These are phyloP conservation scores for Xylariaceae sp. DNA, from an alignment of 2,329 filamentous ascomycete species.

Conservation along the genomic window DNA sequence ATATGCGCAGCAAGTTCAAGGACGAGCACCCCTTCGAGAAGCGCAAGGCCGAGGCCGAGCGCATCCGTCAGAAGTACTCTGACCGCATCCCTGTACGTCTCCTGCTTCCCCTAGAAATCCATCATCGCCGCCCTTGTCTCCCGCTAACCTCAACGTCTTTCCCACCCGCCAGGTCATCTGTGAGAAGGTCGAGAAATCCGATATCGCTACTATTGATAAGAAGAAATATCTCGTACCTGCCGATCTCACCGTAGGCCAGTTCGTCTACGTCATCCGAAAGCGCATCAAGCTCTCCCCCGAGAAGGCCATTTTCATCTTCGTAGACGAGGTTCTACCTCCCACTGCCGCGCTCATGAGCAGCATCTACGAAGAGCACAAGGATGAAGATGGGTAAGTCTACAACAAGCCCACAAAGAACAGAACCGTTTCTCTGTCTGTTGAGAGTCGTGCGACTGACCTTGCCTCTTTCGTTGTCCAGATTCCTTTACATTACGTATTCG, in stretches of 20 bases:
- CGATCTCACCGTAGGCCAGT: slow-evolving; percentile 97
- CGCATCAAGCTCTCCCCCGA: slow-evolving; percentile 98
- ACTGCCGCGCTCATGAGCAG: slow-evolving; percentile 98
- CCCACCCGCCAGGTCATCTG: slow-evolving; percentile 73
- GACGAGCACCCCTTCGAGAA: slow-evolving; percentile 99
- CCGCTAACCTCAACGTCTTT: slow-evolving; percentile 21
- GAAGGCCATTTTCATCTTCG: slow-evolving; percentile 99
- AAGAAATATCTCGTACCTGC: slow-evolving; percentile 99
- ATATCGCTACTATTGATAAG: slow-evolving; percentile 99
- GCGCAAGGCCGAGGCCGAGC: slow-evolving; percentile 99
- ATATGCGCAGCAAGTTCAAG: slow-evolving; percentile 99
- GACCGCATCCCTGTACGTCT: slow-evolving; percentile 91
- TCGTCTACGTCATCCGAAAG: slow-evolving; percentile 99
- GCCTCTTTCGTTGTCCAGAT: slow-evolving; percentile 45
- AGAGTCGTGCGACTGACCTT: slow-evolving; percentile 13
- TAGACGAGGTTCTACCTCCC: slow-evolving; percentile 94
- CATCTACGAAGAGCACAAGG: slow-evolving; percentile 99
- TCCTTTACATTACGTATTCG: slow-evolving; percentile 99
- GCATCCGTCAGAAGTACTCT: slow-evolving; percentile 97
- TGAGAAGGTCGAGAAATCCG: slow-evolving; percentile 98
- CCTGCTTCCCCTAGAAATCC: neutral
- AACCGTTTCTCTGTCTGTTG: neutral
- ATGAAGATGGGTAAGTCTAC: slow-evolving; percentile 57
- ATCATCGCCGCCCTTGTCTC: slow-evolving; percentile 3
- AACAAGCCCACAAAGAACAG: neutral